Conservation (phyloP, 768 basidiomycete genomes). For the Leucocoprinus leucothites region DNA sequence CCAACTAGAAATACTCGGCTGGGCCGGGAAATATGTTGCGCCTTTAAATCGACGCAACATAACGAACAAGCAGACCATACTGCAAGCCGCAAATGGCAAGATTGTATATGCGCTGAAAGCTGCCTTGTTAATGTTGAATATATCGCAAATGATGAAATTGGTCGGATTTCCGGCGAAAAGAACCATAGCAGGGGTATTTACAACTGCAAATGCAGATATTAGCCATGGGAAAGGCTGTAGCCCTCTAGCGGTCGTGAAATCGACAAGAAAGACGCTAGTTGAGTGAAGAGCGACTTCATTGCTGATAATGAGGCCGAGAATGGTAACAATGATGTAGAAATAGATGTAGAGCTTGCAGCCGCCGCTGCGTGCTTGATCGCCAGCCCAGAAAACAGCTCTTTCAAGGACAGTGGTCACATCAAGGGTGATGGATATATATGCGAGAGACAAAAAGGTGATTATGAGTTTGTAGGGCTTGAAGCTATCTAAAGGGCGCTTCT, state of each 20-base stretch:
- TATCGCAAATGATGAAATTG: conserved; percentile 89
- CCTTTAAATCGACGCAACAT: conserved; percentile 58
- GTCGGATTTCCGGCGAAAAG: conserved; percentile 89
- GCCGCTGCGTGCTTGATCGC: conserved; percentile 69
- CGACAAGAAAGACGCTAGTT: conserved; percentile 86
- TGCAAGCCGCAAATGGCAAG: conserved; percentile 72
- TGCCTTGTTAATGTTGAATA: conserved; percentile 73
- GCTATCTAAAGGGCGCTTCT: no score
- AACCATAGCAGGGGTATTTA: conserved; percentile 74
- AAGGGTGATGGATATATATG: conserved; percentile 90
- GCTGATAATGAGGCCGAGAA: conserved; percentile 76
- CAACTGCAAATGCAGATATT: conserved; percentile 73
- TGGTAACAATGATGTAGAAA: conserved; percentile 81
- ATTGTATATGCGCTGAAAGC: conserved; percentile 82
- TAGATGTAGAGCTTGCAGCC: conserved; percentile 74
- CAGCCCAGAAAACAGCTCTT: conserved; percentile 87
- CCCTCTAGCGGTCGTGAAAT: conserved; percentile 72
- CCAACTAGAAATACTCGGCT: conserved; percentile 30
- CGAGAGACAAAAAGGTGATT: conserved; percentile 86
- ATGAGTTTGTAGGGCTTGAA: conserved; percentile 92
- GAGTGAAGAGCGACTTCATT: conserved; percentile 94
- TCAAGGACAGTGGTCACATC: conserved; percentile 87
- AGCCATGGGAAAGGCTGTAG: conserved; percentile 63
- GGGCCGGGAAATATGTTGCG: conserved; percentile 48
- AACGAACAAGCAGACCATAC: conserved; percentile 56